These are phyloP conservation scores for Argentina anserina DNA, from an alignment of 306 rosid species.

Conservation along the genomic window DNA sequence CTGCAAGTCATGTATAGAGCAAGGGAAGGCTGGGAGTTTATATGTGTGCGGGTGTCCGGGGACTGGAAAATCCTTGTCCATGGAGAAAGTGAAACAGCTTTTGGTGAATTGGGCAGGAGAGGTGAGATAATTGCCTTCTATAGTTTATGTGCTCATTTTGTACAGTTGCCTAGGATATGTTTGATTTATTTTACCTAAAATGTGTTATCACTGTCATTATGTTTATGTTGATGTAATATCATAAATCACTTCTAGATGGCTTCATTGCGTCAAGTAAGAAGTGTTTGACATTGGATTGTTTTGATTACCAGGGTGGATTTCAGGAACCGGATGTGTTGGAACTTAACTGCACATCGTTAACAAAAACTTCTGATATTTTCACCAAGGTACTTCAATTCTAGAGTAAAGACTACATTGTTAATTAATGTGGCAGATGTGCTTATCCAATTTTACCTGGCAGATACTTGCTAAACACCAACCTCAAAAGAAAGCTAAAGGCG, in stretches of 20 bases:
- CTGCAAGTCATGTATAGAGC: constrained; percentile 61
- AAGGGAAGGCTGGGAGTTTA: constrained; percentile 70
- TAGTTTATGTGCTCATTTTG: background rate
- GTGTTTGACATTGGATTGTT: constrained; percentile 4
- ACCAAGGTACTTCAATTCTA: constrained; percentile 45
- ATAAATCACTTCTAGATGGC: background rate
- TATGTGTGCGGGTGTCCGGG: constrained; percentile 92
- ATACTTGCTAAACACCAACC: constrained; percentile 45
- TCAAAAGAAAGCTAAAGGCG: constrained; percentile 39
- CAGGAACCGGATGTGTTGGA: constrained; percentile 59
- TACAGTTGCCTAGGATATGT: background rate
- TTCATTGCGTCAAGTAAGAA: background rate
- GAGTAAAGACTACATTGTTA: constrained; percentile 2
- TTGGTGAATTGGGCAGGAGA: constrained; percentile 61
- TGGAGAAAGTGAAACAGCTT: constrained; percentile 58
- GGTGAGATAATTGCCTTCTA: constrained; percentile 29
- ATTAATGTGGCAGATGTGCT: constrained; percentile 13
- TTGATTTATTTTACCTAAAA: background rate
- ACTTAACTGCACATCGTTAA: constrained; percentile 64
- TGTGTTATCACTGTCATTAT: background rate
- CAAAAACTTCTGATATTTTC: constrained; percentile 73
- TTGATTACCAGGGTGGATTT: constrained; percentile 41
- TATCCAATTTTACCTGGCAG: constrained; percentile 36
- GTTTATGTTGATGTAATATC: background rate
- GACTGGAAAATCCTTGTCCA: constrained; percentile 76